These are phyloP conservation scores for grape (Vitis vinifera) DNA, from an alignment of 164 flowering plant species.

Conservation along the genomic window DNA sequence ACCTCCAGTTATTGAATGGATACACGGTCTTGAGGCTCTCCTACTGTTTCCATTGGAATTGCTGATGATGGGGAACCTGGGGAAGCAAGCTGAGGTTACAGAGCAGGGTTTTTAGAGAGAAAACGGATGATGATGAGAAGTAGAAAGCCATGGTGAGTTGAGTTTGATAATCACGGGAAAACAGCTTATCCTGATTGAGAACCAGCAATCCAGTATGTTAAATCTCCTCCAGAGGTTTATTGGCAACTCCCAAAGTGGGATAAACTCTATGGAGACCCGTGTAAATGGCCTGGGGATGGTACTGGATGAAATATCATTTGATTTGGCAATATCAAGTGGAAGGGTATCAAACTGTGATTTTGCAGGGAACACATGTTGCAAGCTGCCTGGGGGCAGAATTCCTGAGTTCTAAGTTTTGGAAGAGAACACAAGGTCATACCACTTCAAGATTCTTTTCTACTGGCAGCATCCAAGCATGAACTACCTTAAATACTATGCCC, in stretches of 20 bases:
- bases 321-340: constrained; percentile 69
- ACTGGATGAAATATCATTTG: constrained; percentile 80
- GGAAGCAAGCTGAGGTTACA: no score
- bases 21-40: no score
- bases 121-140: no score
- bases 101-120: no score
- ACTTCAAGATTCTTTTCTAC: constrained; percentile 44
- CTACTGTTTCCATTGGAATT: no score
- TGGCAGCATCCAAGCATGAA: constrained; percentile 9
- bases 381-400: constrained; percentile 88
- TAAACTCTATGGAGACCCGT: constrained; percentile 79
- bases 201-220: constrained; percentile 76
- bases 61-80: no score
- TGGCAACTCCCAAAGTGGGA: constrained; percentile 84
- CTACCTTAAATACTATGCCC: constrained; percentile 18
- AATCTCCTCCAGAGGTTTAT: constrained; percentile 87
- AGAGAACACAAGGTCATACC: constrained; percentile 55
- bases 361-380: constrained; percentile 68
- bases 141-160: no score
- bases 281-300: constrained; percentile 88
- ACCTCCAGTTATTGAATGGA: no score
- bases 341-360: constrained; percentile 43
- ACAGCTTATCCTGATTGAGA: constrained; percentile 87
- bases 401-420: constrained; percentile 90
- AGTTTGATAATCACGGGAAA: constrained; percentile 6